Percentiles rank a stretch among this genome's conserved stretches.
These are phyloP conservation scores for Pyrrhoderma lamaoense DNA, from an alignment of 1,284 basidiomycete species.

Conservation along the genomic window DNA sequence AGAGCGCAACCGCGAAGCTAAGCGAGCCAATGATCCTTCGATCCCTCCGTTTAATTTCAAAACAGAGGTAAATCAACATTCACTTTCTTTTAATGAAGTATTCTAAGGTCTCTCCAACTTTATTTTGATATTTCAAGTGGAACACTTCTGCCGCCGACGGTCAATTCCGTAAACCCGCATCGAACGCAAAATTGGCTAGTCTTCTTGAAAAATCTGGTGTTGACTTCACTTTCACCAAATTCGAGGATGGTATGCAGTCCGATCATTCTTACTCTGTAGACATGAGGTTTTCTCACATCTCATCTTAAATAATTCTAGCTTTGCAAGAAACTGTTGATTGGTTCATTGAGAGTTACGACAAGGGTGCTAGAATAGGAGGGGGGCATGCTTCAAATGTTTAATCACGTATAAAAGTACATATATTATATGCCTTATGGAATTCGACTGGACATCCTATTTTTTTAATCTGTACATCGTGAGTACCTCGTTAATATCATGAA, in stretches of 20 bases:
- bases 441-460: no score
- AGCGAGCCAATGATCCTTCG: constrained; percentile 33
- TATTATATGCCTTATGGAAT: no score
- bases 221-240: constrained; percentile 80
- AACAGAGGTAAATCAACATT: constrained; percentile 4
- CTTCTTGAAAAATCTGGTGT: constrained; percentile 43
- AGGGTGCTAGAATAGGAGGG: constrained; percentile 25
- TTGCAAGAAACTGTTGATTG: constrained; percentile 66
- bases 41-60: constrained; percentile 12
- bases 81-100: no score
- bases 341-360: constrained; percentile 72
- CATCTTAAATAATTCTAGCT: constrained; percentile 36
- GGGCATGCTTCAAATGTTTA: not conserved
- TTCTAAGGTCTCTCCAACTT: no score
- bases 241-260: constrained; percentile 52
- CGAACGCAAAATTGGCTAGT: constrained; percentile 72
- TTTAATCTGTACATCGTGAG: no score
- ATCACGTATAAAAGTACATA: not conserved
- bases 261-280: not conserved
- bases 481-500: no score
- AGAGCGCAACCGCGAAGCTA: constrained; percentile 42
- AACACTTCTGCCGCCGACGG: constrained; percentile 48
- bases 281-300: not conserved
- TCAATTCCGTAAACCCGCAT: constrained; percentile 91
- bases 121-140: no score